These are phyloP conservation scores for Flaveria floridana DNA, from an alignment of 140 eudicot species.

Conservation along the genomic window DNA sequence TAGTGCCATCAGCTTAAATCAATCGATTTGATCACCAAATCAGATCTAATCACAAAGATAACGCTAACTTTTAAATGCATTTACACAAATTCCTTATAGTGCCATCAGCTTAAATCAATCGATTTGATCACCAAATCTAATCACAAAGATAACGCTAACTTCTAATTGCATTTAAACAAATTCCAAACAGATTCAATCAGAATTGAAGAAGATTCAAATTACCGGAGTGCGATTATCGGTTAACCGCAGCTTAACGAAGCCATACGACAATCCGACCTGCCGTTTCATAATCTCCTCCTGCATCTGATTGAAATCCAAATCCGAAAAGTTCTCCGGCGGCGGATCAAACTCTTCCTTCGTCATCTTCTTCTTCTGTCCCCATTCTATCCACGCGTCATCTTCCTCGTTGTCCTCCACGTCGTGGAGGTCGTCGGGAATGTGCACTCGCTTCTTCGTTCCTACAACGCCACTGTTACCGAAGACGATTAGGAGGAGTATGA, in stretches of 20 bases:
- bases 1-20: too few relatives aligned
- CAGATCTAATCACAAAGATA: background rate
- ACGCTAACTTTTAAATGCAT: background rate
- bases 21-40: background rate
- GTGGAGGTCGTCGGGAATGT: conserved; percentile 76
- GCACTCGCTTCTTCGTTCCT: conserved; percentile 54
- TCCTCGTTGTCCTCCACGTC: conserved; percentile 93
- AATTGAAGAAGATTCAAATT: background rate
- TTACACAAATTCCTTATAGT: background rate
- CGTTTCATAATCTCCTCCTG: conserved; percentile 73
- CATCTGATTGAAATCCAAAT: conserved; percentile 44
- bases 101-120: too few relatives aligned
- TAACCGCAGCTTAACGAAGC: conserved; percentile 75
- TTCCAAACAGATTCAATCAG: background rate
- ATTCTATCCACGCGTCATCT: conserved; percentile 76
- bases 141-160: background rate
- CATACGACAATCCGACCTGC: conserved; percentile 68
- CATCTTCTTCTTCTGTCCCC: conserved; percentile 66
- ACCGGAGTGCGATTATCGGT: conserved; percentile 63
- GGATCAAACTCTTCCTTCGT: conserved; percentile 58
- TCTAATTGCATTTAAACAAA: background rate
- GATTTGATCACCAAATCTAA: background rate
- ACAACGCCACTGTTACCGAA: conserved; percentile 21
- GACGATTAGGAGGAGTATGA: conserved; percentile 38
- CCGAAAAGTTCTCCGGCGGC: conserved; percentile 63